Base-by-base conservation (phyloP, 345 rosid species). In the Pistacia vera region DNA sequence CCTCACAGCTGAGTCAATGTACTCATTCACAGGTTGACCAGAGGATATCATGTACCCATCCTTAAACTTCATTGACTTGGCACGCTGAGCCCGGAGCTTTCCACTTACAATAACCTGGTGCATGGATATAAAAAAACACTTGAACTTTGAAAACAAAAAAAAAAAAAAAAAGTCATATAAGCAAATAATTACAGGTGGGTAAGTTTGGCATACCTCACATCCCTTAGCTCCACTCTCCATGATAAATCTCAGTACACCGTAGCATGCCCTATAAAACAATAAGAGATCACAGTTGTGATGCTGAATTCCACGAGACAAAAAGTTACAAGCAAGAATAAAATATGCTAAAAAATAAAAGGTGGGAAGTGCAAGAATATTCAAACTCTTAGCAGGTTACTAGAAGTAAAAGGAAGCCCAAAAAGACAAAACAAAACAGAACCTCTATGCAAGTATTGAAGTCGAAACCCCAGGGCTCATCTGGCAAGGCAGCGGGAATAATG, bases 11-110 rank as follows among this genome's bases (percentile, higher is more conserved):
- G 98, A 85, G 79, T 93, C 98, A 11, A 93, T 91, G 73, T 91
- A 93, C 16, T 93, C 94, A 18, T 93, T 91, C 11, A 89, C 89
- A 0, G 98, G 97, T 36, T 93, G 97, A 58, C 98, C 97, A 44
- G 98, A 88, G 3, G 98, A 93, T n/a, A 90, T 88, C 98, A 91
- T 93, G 85, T 93, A 93, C 11, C 97, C 97, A 76, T 93, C 98
- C 85, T 88, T 93, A 80, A 93, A 93, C 65, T 93, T 93, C 98
- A 93, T 93, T 0, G 93, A 88, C 81, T 90, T 94, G 0, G 97
- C 97, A 77, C 97, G 91, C 78, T 83, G 88, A 49, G 98, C 94
- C 38, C 90, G 86, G 6, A 92, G 93, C 79, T 92, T 90, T 69
- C 92, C 88, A 66, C 98, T 90, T 16, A 89, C 91, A 57, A 89